Evolutionary conservation across 345 rosid genomes (phyloP).

Genomic region (Hibiscus mutabilis): DNA sequence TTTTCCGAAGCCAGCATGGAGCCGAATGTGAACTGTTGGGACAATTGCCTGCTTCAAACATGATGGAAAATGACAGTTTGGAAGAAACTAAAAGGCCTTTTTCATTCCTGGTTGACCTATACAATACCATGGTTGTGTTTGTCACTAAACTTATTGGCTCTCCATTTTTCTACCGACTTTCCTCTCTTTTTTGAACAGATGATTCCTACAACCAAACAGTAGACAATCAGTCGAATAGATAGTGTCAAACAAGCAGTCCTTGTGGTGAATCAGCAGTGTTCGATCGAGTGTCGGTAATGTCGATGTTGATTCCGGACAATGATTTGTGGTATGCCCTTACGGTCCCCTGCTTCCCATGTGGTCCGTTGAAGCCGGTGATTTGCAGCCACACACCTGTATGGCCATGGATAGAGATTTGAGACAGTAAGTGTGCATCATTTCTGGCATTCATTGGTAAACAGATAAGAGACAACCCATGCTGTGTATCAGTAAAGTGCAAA

Average conservation of each 20-base stretch:
- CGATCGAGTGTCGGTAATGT: not conserved
- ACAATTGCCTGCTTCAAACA: slow-evolving; percentile 18
- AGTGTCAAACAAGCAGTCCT: slow-evolving; percentile 19
- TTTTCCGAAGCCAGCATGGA: slow-evolving; percentile 22
- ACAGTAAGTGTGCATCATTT: not conserved
- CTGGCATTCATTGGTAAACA: not conserved
- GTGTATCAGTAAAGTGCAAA: not conserved
- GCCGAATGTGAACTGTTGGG: slow-evolving; percentile 18
- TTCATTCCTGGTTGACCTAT: slow-evolving; percentile 23
- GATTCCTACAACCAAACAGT: slow-evolving; percentile 11
- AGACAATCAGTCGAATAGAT: slow-evolving; percentile 19
- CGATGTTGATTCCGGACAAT: slow-evolving; percentile 7
- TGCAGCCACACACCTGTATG: slow-evolving; percentile 17
- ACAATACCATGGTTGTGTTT: slow-evolving; percentile 7
- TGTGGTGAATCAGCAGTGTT: slow-evolving; percentile 10
- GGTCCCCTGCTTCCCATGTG: slow-evolving; percentile 6
- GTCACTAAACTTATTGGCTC: slow-evolving; percentile 8
- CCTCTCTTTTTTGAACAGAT: slow-evolving; percentile 1
- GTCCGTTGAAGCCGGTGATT: slow-evolving; percentile 1
- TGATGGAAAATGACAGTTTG: slow-evolving; percentile 15
- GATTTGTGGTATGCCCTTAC: not conserved
- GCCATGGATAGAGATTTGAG: slow-evolving; percentile 7
- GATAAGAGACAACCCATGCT: slow-evolving; percentile 17
- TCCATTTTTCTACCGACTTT: slow-evolving; percentile 9
- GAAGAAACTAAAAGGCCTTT: slow-evolving; percentile 19